phyloP scores from a whole-genome alignment of 2,329 filamentous ascomycete genomes.

The Neocatenulostroma microsporum region DNA sequence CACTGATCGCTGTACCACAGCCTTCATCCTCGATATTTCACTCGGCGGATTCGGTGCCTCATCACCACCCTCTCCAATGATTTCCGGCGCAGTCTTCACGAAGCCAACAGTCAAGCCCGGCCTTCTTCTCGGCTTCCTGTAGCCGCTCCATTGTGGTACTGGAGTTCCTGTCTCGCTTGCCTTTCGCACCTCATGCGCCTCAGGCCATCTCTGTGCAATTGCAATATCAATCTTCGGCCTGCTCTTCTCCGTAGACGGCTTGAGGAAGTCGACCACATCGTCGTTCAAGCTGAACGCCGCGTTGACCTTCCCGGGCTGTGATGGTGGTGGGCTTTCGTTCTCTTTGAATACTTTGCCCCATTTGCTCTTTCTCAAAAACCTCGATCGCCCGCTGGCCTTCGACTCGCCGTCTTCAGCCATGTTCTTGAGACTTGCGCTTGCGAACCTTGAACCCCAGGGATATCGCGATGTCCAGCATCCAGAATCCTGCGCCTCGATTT shows the following conservation, averaged over 20 bases:
- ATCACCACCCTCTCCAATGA: conserved; percentile 89
- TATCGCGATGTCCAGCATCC: background rate
- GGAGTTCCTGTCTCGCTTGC: conserved; percentile 8
- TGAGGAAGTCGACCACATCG: conserved; percentile 52
- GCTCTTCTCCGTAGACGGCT: conserved; percentile 43
- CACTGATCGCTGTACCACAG: conserved; percentile 19
- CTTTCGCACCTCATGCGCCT: conserved; percentile 35
- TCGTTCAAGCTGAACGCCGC: conserved; percentile 31
- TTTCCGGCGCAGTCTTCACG: conserved; percentile 60
- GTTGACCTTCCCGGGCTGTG: conserved; percentile 7
- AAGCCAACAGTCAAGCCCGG: conserved; percentile 72
- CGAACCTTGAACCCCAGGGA: no score
- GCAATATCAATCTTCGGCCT: conserved; percentile 42
- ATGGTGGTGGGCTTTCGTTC: conserved; percentile 7
- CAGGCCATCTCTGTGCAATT: conserved; percentile 45
- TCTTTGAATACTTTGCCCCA: conserved; percentile 27
- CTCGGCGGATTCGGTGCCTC: conserved; percentile 65
- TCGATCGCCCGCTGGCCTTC: conserved; percentile 11
- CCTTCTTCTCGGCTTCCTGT: conserved; percentile 38
- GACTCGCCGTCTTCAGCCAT: conserved; percentile 18
- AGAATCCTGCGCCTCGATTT: background rate
- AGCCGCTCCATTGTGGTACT: conserved; percentile 13
- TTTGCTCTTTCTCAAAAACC: conserved; percentile 25
- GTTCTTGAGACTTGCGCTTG: conserved; percentile 7
- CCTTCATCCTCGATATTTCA: conserved; percentile 59